Evolutionary conservation across 345 rosid species (phyloP).

Genomic region (Pistacia integerrima): DNA sequence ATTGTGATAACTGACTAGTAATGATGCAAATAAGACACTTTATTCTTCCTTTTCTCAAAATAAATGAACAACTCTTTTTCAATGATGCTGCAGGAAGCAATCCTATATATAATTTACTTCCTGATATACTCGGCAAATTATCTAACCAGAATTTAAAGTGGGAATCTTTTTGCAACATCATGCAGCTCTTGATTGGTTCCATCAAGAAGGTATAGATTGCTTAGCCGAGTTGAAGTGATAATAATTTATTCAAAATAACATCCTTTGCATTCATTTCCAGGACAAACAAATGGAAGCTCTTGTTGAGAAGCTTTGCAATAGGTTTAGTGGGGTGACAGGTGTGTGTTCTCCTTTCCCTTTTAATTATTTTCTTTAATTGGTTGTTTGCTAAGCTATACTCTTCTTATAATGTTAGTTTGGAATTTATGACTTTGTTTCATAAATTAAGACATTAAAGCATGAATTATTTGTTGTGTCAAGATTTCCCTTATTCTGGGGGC

Average conservation of each 20-base stretch:
- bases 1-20: neutral
- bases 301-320: conserved; percentile 97
- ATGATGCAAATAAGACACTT: neutral
- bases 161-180: conserved; percentile 82
- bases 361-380: neutral
- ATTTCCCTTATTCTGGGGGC: neutral
- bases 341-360: conserved; percentile 22
- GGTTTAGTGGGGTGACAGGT: conserved; percentile 94
- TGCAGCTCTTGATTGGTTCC: conserved; percentile 95
- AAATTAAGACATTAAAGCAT: neutral
- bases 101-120: conserved; percentile 93
- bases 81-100: conserved; percentile 72
- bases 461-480: neutral
- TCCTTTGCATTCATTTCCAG: conserved; percentile 39
- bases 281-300: conserved; percentile 99
- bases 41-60: conserved; percentile 14
- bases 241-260: conserved; percentile 8
- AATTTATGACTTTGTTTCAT: neutral
- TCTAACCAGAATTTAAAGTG: conserved; percentile 74
- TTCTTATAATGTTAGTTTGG: neutral
- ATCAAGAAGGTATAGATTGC: conserved; percentile 74
- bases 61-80: conserved; percentile 19
- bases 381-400: conserved; percentile 9
- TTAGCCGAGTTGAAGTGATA: conserved; percentile 21
- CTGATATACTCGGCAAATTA: conserved; percentile 88